Evolutionary conservation across 257 asterid species (phyloP), one percentile per base, ranked within the genome.

Genomic region (Buddleja alternifolia): DNA sequence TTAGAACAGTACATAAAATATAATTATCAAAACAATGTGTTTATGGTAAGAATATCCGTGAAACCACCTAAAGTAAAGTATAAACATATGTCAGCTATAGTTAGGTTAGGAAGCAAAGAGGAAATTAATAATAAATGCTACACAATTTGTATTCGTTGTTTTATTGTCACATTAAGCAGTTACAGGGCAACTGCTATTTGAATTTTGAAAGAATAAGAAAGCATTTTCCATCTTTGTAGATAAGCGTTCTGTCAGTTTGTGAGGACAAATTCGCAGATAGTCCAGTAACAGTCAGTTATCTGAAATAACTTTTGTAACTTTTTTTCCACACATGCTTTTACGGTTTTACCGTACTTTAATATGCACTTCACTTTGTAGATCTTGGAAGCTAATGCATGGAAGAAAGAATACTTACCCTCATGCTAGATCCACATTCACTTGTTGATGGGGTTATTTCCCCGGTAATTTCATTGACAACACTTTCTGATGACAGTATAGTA

Each of bases 391-490:
- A 29, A 29, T 29, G 5, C 14, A 57, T 36, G 63, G 66, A 63
- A 48, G 58, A 64, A 61, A 57, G 44, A 69, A 58, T 14, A 77
- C 88, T 74, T 44, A 90, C 93, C 90, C 77, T 82, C 58, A 58
- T 63, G 73, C 84, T 78, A 32, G 88, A 73, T 60, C 86, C 95
- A 41, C 79, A 84, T 67, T 83, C 96, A 77, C 88, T 84, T 60
- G 79, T 59, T 21, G 85, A 80, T 46, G 90, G 77, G 44, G 87
- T 79, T 17, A 79, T 52, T 78, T 83, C 90, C 61, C 80, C 82
- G 6, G 70, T 70, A 25, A 78, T 68, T 51, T 74, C 88, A 59
- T 63, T 76, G 50, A 62, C 71, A 32, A 85, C 80, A 70, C 77
- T 89, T 63, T 89, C 96, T 29, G 88, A 79, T 20, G 92, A 87